Conservation (phyloP, 2,329 filamentous ascomycete genomes). For the Venturia aucupariae region DNA sequence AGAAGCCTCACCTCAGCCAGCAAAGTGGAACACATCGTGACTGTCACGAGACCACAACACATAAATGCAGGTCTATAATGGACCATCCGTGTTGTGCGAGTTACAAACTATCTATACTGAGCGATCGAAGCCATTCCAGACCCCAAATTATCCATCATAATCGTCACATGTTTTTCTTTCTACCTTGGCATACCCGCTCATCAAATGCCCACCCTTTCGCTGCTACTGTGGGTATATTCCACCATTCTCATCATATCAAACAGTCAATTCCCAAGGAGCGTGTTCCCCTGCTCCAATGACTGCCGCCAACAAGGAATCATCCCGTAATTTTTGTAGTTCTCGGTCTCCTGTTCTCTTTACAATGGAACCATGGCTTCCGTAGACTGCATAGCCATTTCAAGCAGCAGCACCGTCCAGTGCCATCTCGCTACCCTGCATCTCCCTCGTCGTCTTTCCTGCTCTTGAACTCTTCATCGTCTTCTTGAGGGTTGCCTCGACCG, state of each 20-base stretch:
- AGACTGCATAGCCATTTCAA: neutral
- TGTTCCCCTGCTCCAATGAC: neutral
- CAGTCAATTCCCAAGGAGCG: neutral
- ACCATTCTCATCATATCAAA: neutral
- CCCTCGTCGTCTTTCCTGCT: conserved; percentile 31
- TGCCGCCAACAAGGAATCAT: neutral
- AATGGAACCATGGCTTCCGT: neutral
- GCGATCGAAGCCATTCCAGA: neutral
- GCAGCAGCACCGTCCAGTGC: conserved; percentile 3
- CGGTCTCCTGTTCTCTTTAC: neutral
- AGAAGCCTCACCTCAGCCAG: too few species aligned
- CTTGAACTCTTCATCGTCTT: conserved; percentile 40
- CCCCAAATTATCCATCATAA: neutral
- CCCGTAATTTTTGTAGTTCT: neutral
- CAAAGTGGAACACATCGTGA: neutral
- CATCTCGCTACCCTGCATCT: conserved; percentile 23
- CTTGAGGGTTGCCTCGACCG: conserved; percentile 75
- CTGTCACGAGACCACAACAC: neutral
- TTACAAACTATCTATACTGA: neutral
- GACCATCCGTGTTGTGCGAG: neutral
- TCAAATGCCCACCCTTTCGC: neutral
- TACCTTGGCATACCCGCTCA: neutral
- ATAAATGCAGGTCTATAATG: neutral
- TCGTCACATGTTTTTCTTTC: neutral
- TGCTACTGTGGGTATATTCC: conserved; percentile 9